Evolutionary conservation across 257 asterid genomes (phyloP).

Genomic region (Solanum ossicruentum): DNA sequence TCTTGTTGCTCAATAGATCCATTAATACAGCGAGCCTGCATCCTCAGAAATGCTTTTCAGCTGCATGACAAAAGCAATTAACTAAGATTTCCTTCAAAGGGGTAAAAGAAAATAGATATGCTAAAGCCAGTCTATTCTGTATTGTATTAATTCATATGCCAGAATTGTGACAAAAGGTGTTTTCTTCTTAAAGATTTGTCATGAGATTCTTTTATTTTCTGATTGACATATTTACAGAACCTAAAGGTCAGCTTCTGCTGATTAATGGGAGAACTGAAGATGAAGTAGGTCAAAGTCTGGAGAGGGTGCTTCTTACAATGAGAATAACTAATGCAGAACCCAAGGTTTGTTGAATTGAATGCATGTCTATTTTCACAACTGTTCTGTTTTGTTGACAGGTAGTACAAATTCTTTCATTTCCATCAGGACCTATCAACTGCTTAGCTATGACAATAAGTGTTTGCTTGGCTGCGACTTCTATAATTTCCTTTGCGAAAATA

Average conservation of each 20-base stretch:
- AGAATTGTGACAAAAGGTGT: background rate
- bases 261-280: conserved; percentile 89
- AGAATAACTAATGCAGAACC: conserved; percentile 83
- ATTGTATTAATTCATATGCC: background rate
- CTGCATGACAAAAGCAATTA: background rate
- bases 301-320: conserved; percentile 95
- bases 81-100: background rate
- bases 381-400: background rate
- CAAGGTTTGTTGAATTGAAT: conserved; percentile 33
- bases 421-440: background rate
- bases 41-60: background rate
- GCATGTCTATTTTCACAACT: background rate
- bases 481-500: background rate
- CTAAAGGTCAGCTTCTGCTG: conserved; percentile 95
- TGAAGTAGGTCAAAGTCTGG: conserved; percentile 81
- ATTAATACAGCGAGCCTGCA: background rate
- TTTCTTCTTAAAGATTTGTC: conserved; percentile 8
- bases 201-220: background rate
- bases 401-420: background rate
- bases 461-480: background rate
- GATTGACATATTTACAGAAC: conserved; percentile 47
- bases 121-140: background rate
- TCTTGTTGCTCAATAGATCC: background rate
- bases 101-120: background rate
- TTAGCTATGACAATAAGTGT: background rate